Conservation (phyloP, 108 stramenopile genomes). For the Fistulifera pelliculosa region DNA sequence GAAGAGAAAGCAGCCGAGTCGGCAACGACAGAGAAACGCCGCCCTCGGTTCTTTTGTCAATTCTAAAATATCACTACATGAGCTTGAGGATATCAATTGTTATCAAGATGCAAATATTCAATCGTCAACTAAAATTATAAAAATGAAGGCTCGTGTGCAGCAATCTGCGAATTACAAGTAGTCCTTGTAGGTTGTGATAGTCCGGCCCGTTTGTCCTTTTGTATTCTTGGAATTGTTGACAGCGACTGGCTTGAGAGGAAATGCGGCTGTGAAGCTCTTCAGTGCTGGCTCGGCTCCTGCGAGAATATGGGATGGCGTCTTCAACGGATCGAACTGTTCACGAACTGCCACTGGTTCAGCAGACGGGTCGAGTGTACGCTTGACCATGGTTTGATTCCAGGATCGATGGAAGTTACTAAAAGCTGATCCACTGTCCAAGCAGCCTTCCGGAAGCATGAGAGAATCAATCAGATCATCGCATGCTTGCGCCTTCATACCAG, state of each 20-base stretch:
- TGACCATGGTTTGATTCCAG: slow-evolving; percentile 34
- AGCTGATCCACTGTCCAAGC: slow-evolving; percentile 28
- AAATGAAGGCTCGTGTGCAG: too few relatives aligned
- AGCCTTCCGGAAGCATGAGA: slow-evolving; percentile 57
- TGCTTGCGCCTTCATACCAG: slow-evolving; percentile 9
- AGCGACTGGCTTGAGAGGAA: slow-evolving; percentile 22
- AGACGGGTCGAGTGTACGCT: slow-evolving; percentile 24
- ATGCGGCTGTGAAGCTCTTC: slow-evolving; percentile 18
- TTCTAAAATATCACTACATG: slow-evolving; percentile 10
- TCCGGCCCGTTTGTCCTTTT: background rate
- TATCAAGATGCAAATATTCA: too few relatives aligned
- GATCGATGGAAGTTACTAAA: slow-evolving; percentile 40
- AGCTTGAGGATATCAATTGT: too few relatives aligned
- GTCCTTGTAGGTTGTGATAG: slow-evolving; percentile 4
- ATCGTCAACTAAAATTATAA: too few relatives aligned
- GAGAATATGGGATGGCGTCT: slow-evolving; percentile 14
- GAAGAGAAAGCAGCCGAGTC: too few relatives aligned
- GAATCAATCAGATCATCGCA: slow-evolving; percentile 70
- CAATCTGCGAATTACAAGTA: too few relatives aligned
- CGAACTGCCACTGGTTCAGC: slow-evolving; percentile 10
- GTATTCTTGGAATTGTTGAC: background rate
- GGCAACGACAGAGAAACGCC: background rate
- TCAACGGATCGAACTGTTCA: slow-evolving; percentile 18
- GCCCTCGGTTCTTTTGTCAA: slow-evolving; percentile 13
- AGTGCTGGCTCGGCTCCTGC: slow-evolving; percentile 12